phyloP scores from a whole-genome alignment of 2,329 filamentous ascomycete species.

The Aspergillus vadensis region DNA sequence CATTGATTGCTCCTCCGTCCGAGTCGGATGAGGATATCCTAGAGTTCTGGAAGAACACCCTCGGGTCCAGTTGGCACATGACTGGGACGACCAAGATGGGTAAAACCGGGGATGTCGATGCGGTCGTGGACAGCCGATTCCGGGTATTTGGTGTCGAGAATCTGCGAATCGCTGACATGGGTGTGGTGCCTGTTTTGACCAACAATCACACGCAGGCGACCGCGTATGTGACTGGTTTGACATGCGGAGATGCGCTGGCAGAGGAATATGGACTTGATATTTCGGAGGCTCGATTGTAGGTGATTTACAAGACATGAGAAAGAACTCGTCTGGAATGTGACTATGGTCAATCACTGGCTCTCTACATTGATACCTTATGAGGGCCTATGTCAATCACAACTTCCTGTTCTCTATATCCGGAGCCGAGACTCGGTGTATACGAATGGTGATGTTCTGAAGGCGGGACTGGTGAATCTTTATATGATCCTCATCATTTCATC shows the following conservation, averaged over 20 bases:
- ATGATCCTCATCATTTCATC: too few species aligned
- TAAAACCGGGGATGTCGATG: conserved; percentile 41
- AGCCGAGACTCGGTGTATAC: too few species aligned
- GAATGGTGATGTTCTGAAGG: too few species aligned
- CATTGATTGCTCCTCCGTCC: conserved; percentile 48
- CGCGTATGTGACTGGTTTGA: conserved; percentile 57
- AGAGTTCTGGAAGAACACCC: conserved; percentile 49
- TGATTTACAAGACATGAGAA: neutral
- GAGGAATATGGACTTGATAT: conserved; percentile 44
- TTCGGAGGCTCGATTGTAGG: neutral
- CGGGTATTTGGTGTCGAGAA: conserved; percentile 41
- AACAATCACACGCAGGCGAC: conserved; percentile 57
- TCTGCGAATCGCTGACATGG: conserved; percentile 49
- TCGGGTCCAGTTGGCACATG: conserved; percentile 57
- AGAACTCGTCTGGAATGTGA: neutral
- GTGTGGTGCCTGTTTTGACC: conserved; percentile 43
- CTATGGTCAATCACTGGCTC: neutral
- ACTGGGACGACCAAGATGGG: conserved; percentile 63
- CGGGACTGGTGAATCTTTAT: too few species aligned
- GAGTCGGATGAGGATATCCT: conserved; percentile 58
- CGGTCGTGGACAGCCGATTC: conserved; percentile 52
- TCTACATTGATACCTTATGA: neutral
- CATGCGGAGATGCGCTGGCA: conserved; percentile 54
- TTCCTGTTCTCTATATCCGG: too few species aligned
- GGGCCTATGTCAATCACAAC: too few species aligned